Evolutionary conservation across 495 filamentous ascomycete species (phyloP), one percentile per base, ranked within the genome.

Genomic region (Hyphodiscus hymeniophilus): DNA sequence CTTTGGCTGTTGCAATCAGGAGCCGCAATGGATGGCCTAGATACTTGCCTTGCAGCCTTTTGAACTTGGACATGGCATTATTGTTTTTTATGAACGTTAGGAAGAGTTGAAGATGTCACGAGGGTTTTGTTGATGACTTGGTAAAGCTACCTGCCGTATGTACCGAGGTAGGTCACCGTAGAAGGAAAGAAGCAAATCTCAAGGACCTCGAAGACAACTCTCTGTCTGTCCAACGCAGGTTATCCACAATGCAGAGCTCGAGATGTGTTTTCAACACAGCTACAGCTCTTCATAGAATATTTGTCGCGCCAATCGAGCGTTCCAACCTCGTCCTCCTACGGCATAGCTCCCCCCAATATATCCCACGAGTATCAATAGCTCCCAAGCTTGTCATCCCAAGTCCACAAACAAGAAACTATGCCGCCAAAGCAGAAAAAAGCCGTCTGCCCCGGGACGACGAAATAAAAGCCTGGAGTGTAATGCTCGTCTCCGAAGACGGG

Each of bases 401-500:
- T 28, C 47, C 38, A 12, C 57, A 54, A 11, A 17, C 38, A 47
- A 56, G 51, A 41, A 17, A 48, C 7, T 58, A 59, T 45, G 48
- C 48, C 23, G 47, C 54, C 2, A 49, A 47, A 12, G 34, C 33
- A 15, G 44, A 16, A 24, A 42, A 31, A 45, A 48, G 23, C 20
- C 52, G 52, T 13, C 42, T 51, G 11, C 53, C 59, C 1, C 71
- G 62, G 39, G 74, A 87, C 58, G 60, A 75, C 51, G 65, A 71
- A n/a, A 88, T 88, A 51, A 55, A 49, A 17, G 60, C 71, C 47
- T 48, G 55, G 0, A 69, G 64, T 42, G 63, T 88, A 11, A 70
- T 74, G 45, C 36, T 87, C 15, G 80, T 80, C 23, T 65, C 72
- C 40, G 62, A 70, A 10, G 60, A 72, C 31, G 68, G 69, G 47